Base-by-base conservation (phyloP, 2,329 filamentous ascomycete species). In the Thelonectria discophora region DNA sequence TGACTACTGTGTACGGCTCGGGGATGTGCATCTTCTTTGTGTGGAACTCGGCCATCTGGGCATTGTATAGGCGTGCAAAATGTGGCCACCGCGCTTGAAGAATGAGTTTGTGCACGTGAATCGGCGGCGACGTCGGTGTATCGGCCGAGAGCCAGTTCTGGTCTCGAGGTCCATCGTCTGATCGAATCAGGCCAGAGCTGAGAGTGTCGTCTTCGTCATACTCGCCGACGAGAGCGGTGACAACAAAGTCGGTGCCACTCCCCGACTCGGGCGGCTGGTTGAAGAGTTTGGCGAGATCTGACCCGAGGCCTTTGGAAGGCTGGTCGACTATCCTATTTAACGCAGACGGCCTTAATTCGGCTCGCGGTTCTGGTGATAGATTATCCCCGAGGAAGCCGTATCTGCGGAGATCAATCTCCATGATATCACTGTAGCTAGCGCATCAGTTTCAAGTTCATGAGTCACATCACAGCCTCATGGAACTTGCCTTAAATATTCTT, bases 21-120 rank as follows among this genome's bases (percentile, higher is more conserved):
- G 95, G 94, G 46, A 99, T 97, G 78, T 99, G 94, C 90, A 99
- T 95, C 77, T 92, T 93, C 73, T 95, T 95, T 15, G 93, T 95
- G 75, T 99, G 95, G 72, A 96, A 99, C 75, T 99, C 95, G 12
- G 91, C 89, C 95, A 99, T 99, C 73, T 97, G 93, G 5, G 94
- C 89, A 53, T 90, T 90, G 81, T 97, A 98, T 3, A 99, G 82
- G 15, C 95, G 90, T 42, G 91, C 89, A 79, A 99, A 99, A 77
- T 99, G 95, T 27, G 95, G 94, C 95, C 95, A 99, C 53, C 95
- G 91, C 18, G 95, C 91, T 75, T 96, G 92, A 9, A 99, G 84
- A 55, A 99, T 97, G 58, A 99, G 89, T 63, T 92, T 93, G 77
- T 99, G 95, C 4, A 98, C 94, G 74, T 98, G 90, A 54, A 99